phyloP scores from a whole-genome alignment of 2,329 filamentous ascomycete species.

The Aspergillus ibericus region DNA sequence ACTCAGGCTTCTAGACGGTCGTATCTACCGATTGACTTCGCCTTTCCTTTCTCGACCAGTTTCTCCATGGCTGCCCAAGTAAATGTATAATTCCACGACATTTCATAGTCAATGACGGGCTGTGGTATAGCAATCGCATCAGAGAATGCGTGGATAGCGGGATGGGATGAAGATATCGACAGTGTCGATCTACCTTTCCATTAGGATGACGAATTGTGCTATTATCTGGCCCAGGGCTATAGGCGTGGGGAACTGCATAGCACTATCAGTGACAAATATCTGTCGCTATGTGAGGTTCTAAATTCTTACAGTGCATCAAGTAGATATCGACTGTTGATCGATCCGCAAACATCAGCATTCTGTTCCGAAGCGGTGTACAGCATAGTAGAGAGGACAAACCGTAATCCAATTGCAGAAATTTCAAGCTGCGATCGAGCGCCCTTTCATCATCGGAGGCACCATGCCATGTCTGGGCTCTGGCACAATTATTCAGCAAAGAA shows the following conservation, averaged over 20 bases:
- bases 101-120: too few relatives aligned
- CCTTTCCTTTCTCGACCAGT: too few relatives aligned
- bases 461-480: neutral
- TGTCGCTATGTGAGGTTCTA: neutral
- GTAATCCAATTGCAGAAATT: neutral
- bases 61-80: too few relatives aligned
- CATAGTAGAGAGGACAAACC: neutral
- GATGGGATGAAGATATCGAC: too few relatives aligned
- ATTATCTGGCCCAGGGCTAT: neutral
- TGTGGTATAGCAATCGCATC: too few relatives aligned
- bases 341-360: neutral
- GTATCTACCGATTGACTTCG: too few relatives aligned
- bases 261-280: neutral
- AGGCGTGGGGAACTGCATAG: neutral
- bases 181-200: neutral
- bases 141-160: too few relatives aligned
- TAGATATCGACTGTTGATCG: neutral
- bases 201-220: neutral
- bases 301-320: neutral
- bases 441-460: neutral
- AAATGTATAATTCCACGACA: too few relatives aligned
- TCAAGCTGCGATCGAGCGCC: neutral
- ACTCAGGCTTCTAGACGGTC: too few relatives aligned
- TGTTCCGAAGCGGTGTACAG: neutral
- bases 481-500: neutral